phyloP scores from a whole-genome alignment of 768 basidiomycete species.

The Paxillus ammoniavirescens region DNA sequence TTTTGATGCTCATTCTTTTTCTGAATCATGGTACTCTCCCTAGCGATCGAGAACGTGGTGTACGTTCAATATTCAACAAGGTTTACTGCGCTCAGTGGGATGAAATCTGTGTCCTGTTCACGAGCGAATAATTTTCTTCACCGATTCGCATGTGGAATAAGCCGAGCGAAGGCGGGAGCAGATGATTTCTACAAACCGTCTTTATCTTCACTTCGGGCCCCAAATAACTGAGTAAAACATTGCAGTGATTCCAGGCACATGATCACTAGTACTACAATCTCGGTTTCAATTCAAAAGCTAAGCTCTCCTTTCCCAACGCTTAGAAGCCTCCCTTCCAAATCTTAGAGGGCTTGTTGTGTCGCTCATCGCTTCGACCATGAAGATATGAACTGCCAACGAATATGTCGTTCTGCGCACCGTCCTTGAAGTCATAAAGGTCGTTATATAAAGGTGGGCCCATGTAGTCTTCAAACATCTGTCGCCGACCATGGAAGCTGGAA shows the following conservation, averaged over 20 bases:
- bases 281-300: background rate
- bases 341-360: background rate
- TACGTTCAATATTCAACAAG: conserved; percentile 37
- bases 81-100: conserved; percentile 21
- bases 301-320: background rate
- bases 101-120: background rate
- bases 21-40: background rate
- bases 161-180: background rate
- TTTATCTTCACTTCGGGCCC: background rate
- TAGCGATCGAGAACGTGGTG: conserved; percentile 42
- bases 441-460: conserved; percentile 36
- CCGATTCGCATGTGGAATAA: background rate
- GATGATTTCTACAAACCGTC: background rate
- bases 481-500: background rate
- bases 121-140: background rate
- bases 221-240: background rate
- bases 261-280: background rate
- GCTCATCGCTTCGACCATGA: background rate
- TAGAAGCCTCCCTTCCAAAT: background rate
- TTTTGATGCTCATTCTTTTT: background rate
- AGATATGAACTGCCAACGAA: conserved; percentile 19
- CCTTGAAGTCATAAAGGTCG: conserved; percentile 36
- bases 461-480: conserved; percentile 31
- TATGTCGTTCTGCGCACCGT: conserved; percentile 46
- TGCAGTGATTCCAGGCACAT: background rate